Base-by-base conservation (phyloP, 108 stramenopile genomes). In the Fragilaria crotonensis region DNA sequence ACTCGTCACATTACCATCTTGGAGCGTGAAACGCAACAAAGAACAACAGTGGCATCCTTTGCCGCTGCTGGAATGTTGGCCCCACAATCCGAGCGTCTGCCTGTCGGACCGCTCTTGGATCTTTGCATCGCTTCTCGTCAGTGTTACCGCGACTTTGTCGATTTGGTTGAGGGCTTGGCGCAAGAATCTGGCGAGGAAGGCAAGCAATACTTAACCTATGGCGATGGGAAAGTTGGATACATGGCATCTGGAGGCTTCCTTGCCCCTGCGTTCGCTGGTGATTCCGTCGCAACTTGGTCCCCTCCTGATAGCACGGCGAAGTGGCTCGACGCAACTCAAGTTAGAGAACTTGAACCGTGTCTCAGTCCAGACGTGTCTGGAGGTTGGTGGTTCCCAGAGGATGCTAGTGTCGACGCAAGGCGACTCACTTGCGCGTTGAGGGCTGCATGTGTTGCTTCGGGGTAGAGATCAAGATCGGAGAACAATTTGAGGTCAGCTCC, bases 301-400 rank as follows among this genome's bases (percentile, higher is more conserved):
- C 95, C 95, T 23, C 86, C 86, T 14, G 59, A 71, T 11, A 17
- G 44, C 54, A 41, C 70, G 18, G 88, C 92, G 9, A 54, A 62
- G 4, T 95, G 95, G 93, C 60, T 96, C 49, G 93, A 90, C 51
- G 81, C 71, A 1, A 66, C 67, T 4, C 92, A 94, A 66, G 84
- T 90, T 0, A 68, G 80, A 26, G 89, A 87, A 45, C 61, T 95
- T 60, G 95, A 96, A 73, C 95, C 95, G 1, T 60, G 67, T 52
- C 36, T 96, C 3, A 72, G 82, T 33, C 69, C 68, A 4, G 60
- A 90, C 14, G 87, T 92, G 0, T 60, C 87, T 25, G 95, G 95
- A n/a, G 95, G 92, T 18, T 96, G 92, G 92, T 96, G 93, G 93
- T 96, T 90, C 63, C 90, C 92, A 9, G 85, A 94, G 45, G 95